Percentiles rank a stretch among this genome's conserved stretches.
Evolutionary conservation across 2,329 filamentous ascomycete species (phyloP).

Genomic region (Immersiporthe knoxdaviesiana): DNA sequence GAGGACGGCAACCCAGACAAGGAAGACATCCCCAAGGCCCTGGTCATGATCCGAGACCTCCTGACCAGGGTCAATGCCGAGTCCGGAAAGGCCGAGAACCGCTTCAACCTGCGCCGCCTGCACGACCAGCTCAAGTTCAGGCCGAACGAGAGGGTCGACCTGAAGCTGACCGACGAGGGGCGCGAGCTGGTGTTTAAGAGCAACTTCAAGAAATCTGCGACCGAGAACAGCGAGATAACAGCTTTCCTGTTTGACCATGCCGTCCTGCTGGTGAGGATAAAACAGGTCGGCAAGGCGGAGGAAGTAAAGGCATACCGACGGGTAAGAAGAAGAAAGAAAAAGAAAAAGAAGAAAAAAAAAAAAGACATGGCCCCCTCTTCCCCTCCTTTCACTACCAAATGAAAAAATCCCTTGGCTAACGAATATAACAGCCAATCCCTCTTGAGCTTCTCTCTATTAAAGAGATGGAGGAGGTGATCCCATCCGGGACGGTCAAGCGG

Average conservation of each 20-base stretch:
- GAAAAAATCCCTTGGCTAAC: slow-evolving; percentile 26
- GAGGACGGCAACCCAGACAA: slow-evolving; percentile 88
- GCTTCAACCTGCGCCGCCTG: slow-evolving; percentile 90
- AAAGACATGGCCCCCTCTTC: neutral
- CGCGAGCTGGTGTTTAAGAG: slow-evolving; percentile 95
- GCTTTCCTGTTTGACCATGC: slow-evolving; percentile 97
- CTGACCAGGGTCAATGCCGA: slow-evolving; percentile 89
- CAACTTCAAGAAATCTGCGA: slow-evolving; percentile 87
- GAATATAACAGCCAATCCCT: slow-evolving; percentile 72
- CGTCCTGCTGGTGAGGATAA: slow-evolving; percentile 86
- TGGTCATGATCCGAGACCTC: slow-evolving; percentile 84
- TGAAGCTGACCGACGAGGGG: slow-evolving; percentile 91
- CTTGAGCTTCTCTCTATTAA: slow-evolving; percentile 90
- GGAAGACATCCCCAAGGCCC: slow-evolving; percentile 87
- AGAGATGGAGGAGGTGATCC: slow-evolving; percentile 96
- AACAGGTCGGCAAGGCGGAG: slow-evolving; percentile 89
- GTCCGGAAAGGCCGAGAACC: slow-evolving; percentile 95
- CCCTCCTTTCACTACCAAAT: no score
- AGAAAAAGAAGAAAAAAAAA: no score
- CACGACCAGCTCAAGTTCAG: slow-evolving; percentile 92
- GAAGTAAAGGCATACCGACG: slow-evolving; percentile 93
- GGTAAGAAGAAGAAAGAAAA: slow-evolving; percentile 45
- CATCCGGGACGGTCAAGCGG: slow-evolving; percentile 79
- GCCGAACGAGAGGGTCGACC: slow-evolving; percentile 85
- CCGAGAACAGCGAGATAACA: slow-evolving; percentile 86